A percentile compares a stretch with the other conserved stretches of the same genome.
phyloP scores from a whole-genome alignment of 768 basidiomycete species.

The Kwoniella europaea region DNA sequence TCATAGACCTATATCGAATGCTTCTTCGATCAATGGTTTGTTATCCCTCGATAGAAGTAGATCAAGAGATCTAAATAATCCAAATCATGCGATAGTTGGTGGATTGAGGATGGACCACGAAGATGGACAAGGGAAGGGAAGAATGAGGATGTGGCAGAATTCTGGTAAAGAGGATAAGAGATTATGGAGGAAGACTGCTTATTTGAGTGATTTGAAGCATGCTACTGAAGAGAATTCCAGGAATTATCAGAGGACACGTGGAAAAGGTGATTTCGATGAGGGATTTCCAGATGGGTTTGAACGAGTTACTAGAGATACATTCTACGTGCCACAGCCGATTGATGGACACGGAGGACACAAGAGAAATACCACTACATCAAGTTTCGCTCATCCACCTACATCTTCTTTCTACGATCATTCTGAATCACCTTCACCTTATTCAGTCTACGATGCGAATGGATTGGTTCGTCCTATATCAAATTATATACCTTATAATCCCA shows the following conservation, averaged over 20 bases:
- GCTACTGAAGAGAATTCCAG: neutral
- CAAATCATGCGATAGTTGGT: neutral
- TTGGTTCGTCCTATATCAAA: neutral
- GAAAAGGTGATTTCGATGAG: neutral
- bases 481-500: conserved; percentile 6
- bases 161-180: neutral
- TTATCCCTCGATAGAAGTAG: neutral
- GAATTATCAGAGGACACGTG: neutral
- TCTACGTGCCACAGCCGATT: neutral
- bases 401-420: neutral
- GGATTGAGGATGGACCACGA: neutral
- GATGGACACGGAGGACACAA: neutral
- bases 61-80: neutral
- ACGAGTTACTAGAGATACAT: neutral
- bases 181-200: conserved; percentile 19
- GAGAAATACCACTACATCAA: neutral
- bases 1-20: neutral
- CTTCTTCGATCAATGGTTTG: neutral
- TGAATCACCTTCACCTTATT: neutral
- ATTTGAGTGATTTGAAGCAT: conserved; percentile 16
- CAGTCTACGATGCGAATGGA: neutral
- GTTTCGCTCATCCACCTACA: neutral
- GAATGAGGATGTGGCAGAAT: neutral
- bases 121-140: neutral
- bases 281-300: conserved; percentile 2